Percentiles rank a stretch among this genome's conserved stretches.
Evolutionary conservation across 75 land plant species (phyloP).

Genomic region (Picea glauca): DNA sequence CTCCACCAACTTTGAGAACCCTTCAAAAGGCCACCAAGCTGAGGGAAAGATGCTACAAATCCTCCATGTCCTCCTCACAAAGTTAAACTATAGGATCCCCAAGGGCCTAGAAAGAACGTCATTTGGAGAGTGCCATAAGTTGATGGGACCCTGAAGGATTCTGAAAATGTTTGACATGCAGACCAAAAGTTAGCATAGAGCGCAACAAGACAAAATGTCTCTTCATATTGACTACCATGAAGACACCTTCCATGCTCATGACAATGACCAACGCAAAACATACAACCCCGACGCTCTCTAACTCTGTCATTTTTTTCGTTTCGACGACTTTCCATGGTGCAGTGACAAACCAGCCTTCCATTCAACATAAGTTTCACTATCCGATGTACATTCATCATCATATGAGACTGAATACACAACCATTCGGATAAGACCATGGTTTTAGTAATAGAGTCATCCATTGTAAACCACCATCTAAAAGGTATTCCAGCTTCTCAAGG

Average conservation of each 20-base stretch:
- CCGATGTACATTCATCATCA: slow-evolving; percentile 25
- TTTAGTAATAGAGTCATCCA: no score
- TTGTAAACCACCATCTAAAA: slow-evolving; percentile 8
- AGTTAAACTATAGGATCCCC: no score
- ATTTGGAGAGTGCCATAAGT: no score
- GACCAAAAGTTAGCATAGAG: slow-evolving; percentile 54
- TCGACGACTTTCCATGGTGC: slow-evolving; percentile 52
- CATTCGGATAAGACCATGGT: no score
- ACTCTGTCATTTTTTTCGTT: slow-evolving; percentile 12
- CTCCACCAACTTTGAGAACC: no score
- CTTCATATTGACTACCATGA: slow-evolving; percentile 52
- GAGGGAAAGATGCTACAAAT: no score
- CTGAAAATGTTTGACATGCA: slow-evolving; percentile 12
- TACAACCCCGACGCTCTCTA: slow-evolving; percentile 61
- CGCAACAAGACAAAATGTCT: slow-evolving; percentile 56
- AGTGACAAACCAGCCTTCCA: slow-evolving; percentile 64
- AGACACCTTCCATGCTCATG: slow-evolving; percentile 70
- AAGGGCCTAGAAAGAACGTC: no score
- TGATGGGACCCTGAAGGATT: no score
- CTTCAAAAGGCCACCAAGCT: no score
- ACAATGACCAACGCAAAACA: slow-evolving; percentile 64
- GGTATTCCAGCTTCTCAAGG: slow-evolving; percentile 37
- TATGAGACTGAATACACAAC: no score
- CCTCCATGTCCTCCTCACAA: no score
- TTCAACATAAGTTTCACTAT: slow-evolving; percentile 66